Evolutionary conservation across 352 stramenopile species (phyloP).

Genomic region (Phytophthora citrophthora): DNA sequence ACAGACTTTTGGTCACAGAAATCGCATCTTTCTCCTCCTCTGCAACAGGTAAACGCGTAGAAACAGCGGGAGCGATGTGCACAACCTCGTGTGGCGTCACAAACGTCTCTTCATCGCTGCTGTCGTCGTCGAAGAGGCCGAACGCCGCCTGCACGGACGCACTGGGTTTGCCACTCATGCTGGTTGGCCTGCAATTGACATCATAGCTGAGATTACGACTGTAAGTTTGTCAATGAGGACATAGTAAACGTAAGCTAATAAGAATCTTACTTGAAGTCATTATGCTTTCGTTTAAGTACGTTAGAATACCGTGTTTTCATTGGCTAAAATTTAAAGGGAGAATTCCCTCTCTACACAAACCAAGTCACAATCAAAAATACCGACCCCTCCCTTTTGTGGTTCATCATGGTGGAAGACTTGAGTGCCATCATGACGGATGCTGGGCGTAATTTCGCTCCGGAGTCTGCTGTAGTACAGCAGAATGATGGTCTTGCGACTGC

Average conservation of each 20-base stretch:
- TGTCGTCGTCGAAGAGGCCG: constrained; percentile 85
- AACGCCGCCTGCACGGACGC: constrained; percentile 73
- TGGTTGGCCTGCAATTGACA: constrained; percentile 12
- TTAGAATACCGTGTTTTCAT: too few species aligned
- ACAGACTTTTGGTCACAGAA: constrained; percentile 46
- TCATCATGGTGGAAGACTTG: constrained; percentile 25
- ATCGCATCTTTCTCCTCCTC: constrained; percentile 12
- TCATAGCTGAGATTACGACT: too few species aligned
- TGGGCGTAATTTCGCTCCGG: constrained; percentile 7
- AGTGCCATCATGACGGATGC: constrained; percentile 5
- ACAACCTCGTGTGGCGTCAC: constrained; percentile 34
- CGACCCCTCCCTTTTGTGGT: constrained; percentile 32
- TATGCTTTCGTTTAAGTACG: background rate
- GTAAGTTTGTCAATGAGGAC: too few species aligned
- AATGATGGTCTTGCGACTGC: constrained; percentile 21
- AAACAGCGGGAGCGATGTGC: constrained; percentile 14
- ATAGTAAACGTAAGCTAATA: too few species aligned
- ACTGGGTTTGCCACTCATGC: constrained; percentile 41
- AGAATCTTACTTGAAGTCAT: too few species aligned
- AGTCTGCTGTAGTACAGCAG: constrained; percentile 1
- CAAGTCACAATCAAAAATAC: constrained; percentile 13
- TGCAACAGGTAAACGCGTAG: background rate
- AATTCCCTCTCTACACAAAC: constrained; percentile 8
- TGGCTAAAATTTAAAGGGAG: too few species aligned
- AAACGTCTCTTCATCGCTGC: constrained; percentile 58